Evolutionary conservation across 257 asterid species (phyloP), one percentile per base, ranked within the genome.

Genomic region (Ballota nigra): DNA sequence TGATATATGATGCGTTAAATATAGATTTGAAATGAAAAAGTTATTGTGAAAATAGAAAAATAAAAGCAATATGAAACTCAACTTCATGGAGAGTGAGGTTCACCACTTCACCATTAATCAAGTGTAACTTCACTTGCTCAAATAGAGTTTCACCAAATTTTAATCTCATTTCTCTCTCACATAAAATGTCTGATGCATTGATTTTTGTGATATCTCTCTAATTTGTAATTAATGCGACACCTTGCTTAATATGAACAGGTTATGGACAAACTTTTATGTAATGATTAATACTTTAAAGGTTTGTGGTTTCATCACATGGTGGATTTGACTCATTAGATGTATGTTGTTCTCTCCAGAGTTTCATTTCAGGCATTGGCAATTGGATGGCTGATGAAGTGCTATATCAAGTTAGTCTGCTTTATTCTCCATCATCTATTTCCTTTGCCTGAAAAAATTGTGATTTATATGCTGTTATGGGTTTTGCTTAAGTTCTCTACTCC

Each of bases 371-470:
- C 74, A 92, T 95, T 79, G 99, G 99, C 73, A 95, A 95, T 78
- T 95, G 99, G 99, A 87, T 95, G 86, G 98, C 96, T 70, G 99
- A 95, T 79, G 99, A 95, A 89, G 96, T 95, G 74, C 79, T 95
- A 40, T 95, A 92, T 83, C 99, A 92, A 78, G 98, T 94, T 52
- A 70, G 87, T 80, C 66, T 62, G 74, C 89, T 78, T 62, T 57
- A 51, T 71, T 69, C 58, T 65, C 71, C 66, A 23, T 24, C 68
- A 29, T 58, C 80, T 61, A 26, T 61, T 63, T 76, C 60, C 26
- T 66, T 60, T 66, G 59, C 77, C 33, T 56, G 29, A 43, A 31
- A 66, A n/a, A 59, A 45, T 61, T 26, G 23, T 49, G 70, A 26
- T 26, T 4, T 47, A 53, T 29, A 36, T 59, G 57, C 69, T 78